Evolutionary conservation across 345 rosid species (phyloP).

Genomic region (Eucalyptus brandiana): DNA sequence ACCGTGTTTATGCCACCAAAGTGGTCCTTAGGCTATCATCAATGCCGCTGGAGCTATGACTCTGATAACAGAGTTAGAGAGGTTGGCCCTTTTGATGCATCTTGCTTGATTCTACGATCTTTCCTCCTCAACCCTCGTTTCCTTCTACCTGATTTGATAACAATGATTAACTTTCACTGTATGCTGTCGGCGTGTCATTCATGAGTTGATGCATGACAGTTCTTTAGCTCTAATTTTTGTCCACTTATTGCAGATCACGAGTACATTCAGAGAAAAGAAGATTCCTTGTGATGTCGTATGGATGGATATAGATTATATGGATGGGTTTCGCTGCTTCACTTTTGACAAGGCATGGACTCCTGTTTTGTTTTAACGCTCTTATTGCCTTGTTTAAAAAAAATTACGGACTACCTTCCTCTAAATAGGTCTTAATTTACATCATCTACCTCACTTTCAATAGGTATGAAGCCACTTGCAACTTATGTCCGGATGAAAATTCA

Average conservation of each 20-base stretch:
- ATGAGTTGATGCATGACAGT: background rate
- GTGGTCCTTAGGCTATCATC: slow-evolving; percentile 96
- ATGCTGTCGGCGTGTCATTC: too few relatives aligned
- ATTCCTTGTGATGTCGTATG: slow-evolving; percentile 89
- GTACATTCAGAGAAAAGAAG: slow-evolving; percentile 64
- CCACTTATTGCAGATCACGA: slow-evolving; percentile 35
- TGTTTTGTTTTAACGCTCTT: background rate
- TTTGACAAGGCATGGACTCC: slow-evolving; percentile 54
- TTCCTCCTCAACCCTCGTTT: background rate
- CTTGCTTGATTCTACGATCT: background rate
- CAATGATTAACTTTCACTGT: background rate
- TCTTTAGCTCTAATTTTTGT: background rate
- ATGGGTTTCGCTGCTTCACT: slow-evolving; percentile 94
- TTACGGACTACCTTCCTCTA: background rate
- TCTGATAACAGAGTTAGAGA: slow-evolving; percentile 68
- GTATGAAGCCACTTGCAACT: background rate
- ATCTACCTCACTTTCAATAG: background rate
- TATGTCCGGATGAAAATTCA: background rate
- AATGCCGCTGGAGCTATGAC: slow-evolving; percentile 92
- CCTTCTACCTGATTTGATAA: background rate
- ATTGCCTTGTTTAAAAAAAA: background rate
- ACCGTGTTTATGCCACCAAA: slow-evolving; percentile 91
- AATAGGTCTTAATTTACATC: background rate
- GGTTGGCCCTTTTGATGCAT: slow-evolving; percentile 23
- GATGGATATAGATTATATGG: slow-evolving; percentile 99